These are phyloP conservation scores for Aspergillus hortae DNA, from an alignment of 2,329 filamentous ascomycete genomes.

Conservation along the genomic window DNA sequence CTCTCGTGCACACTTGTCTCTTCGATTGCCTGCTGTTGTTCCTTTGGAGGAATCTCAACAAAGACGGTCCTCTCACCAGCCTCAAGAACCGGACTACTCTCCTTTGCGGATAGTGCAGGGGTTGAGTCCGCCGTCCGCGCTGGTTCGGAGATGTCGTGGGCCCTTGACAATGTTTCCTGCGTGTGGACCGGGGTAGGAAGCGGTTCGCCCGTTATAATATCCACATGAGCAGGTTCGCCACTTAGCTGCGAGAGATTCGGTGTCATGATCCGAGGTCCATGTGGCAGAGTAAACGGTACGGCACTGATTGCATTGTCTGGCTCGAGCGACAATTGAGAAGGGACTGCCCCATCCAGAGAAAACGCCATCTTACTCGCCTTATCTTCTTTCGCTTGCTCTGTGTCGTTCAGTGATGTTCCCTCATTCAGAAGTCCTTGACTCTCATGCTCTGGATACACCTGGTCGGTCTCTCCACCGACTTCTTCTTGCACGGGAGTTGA, in stretches of 20 bases:
- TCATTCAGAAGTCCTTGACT: not conserved
- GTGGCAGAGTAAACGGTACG: not conserved
- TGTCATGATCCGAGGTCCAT: slow-evolving; percentile 16
- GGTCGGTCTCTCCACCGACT: not conserved
- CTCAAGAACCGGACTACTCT: not conserved
- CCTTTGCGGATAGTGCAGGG: not conserved
- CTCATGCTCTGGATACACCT: not conserved
- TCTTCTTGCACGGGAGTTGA: not conserved
- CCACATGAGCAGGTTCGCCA: not conserved
- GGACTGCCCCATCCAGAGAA: slow-evolving; percentile 15
- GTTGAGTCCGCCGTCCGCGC: not conserved
- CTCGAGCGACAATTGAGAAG: not conserved
- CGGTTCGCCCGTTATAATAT: not conserved
- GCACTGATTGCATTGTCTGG: not conserved
- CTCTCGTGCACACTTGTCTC: not conserved
- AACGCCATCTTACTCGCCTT: slow-evolving; percentile 4
- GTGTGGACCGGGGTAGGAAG: slow-evolving; percentile 14
- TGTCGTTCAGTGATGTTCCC: not conserved
- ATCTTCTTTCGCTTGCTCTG: not conserved
- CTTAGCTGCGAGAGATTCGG: slow-evolving; percentile 22
- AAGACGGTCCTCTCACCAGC: not conserved
- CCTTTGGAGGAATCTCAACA: not conserved
- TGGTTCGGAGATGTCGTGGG: not conserved
- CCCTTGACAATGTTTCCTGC: slow-evolving; percentile 5
- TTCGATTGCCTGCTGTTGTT: no score